These are phyloP conservation scores for Aspergillus fijiensis DNA, from an alignment of 2,329 filamentous ascomycete species.

Conservation along the genomic window DNA sequence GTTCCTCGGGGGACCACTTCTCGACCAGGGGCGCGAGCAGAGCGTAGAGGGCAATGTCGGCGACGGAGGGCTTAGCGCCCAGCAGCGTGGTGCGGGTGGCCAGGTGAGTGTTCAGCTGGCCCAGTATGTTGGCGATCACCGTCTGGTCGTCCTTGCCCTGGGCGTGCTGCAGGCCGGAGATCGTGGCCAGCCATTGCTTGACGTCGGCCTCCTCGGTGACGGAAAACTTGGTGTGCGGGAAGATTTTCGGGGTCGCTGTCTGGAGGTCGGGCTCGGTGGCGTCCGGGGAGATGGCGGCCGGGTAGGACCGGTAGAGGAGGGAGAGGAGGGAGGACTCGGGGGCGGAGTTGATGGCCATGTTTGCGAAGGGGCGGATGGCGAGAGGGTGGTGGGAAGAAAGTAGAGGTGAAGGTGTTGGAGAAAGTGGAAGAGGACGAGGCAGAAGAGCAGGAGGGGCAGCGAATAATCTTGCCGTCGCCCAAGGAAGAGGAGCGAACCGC, in stretches of 20 bases:
- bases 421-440: constrained; percentile 20
- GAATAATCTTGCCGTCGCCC: constrained; percentile 8
- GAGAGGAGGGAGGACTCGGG: constrained; percentile 45
- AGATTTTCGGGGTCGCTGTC: constrained; percentile 60
- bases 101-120: constrained; percentile 81
- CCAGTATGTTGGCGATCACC: constrained; percentile 64
- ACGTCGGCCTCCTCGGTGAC: constrained; percentile 81
- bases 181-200: constrained; percentile 81
- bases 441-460: constrained; percentile 33
- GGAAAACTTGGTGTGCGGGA: constrained; percentile 69
- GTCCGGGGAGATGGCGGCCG: constrained; percentile 39
- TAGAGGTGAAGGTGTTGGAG: constrained; percentile 11
- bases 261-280: constrained; percentile 45
- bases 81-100: constrained; percentile 85
- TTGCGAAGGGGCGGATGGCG: constrained; percentile 22
- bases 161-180: constrained; percentile 64
- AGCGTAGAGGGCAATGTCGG: constrained; percentile 80
- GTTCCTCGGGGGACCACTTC: constrained; percentile 79
- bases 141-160: constrained; percentile 51
- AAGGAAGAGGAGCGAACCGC: constrained; percentile 15
- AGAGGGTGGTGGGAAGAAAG: constrained; percentile 14
- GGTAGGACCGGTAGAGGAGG: constrained; percentile 47
- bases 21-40: constrained; percentile 73
- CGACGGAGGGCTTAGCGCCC: constrained; percentile 83
- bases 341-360: constrained; percentile 31